phyloP scores from a whole-genome alignment of 768 basidiomycete species.

The Mrakia blollopis region DNA sequence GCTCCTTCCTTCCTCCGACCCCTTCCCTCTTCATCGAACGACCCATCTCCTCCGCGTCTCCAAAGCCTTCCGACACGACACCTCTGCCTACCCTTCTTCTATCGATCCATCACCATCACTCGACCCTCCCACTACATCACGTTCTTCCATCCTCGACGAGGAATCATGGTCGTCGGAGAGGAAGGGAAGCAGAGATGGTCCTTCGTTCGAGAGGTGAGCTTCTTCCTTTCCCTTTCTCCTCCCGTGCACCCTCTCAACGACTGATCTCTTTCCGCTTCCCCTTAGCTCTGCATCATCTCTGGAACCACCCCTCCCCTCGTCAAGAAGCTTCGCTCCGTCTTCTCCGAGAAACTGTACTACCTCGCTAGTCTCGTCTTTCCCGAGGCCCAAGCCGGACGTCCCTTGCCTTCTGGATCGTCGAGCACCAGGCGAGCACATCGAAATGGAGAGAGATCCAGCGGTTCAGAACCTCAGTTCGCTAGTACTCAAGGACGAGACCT shows the following conservation, averaged over 20 bases:
- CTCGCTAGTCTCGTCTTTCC: neutral
- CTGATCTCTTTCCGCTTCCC: neutral
- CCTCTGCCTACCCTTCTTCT: slow-evolving; percentile 6
- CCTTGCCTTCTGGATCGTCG: neutral
- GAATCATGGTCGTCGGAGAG: neutral
- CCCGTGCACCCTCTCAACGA: no score
- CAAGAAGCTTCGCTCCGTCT: neutral
- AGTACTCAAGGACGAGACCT: no score
- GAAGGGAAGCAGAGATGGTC: neutral
- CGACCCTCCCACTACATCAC: neutral
- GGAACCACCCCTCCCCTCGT: neutral
- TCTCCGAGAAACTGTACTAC: neutral
- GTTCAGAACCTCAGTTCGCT: no score
- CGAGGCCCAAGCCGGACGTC: neutral
- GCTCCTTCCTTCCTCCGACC: neutral
- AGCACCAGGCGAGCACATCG: no score
- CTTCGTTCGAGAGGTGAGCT: neutral
- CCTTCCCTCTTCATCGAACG: neutral
- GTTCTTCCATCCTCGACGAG: neutral
- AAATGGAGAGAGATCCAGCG: no score
- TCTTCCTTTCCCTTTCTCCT: neutral
- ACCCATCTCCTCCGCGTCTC: neutral
- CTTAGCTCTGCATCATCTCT: neutral
- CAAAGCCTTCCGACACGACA: neutral
- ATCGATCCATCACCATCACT: neutral